These are phyloP conservation scores for Coccomyxa sp. DNA, from an alignment of 139 green algal species.

Conservation along the genomic window DNA sequence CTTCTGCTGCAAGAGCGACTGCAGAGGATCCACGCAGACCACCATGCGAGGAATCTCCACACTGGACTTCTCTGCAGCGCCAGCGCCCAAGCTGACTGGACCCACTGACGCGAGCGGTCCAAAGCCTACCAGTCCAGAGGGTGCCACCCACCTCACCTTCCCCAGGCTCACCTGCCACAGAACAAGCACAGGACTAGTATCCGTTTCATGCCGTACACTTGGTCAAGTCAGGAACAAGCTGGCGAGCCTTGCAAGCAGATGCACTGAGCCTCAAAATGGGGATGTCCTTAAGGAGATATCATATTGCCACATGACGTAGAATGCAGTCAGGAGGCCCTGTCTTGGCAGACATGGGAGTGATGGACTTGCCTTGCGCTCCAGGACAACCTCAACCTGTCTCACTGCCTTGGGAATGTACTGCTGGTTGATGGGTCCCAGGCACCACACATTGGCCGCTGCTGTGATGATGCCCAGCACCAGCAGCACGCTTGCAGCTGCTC, in stretches of 20 bases:
- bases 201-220: too few species aligned
- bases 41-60: constrained; percentile 21
- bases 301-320: too few species aligned
- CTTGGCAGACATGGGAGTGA: neutral
- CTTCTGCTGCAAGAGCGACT: constrained; percentile 43
- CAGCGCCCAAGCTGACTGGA: constrained; percentile 42
- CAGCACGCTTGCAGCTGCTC: neutral
- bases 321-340: neutral
- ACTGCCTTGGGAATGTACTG: constrained; percentile 20
- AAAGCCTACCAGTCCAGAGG: constrained; percentile 48
- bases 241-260: too few species aligned
- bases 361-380: constrained; percentile 7
- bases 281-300: too few species aligned
- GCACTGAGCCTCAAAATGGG: too few species aligned
- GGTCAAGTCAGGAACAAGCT: too few species aligned
- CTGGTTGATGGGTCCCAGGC: constrained; percentile 31
- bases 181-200: too few species aligned
- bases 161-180: constrained; percentile 38
- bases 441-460: constrained; percentile 37
- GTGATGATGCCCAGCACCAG: constrained; percentile 20
- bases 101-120: constrained; percentile 49
- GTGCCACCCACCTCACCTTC: constrained; percentile 41
- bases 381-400: constrained; percentile 3
- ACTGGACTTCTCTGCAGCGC: constrained; percentile 45
- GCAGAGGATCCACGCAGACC: constrained; percentile 49